phyloP scores from a whole-genome alignment of 1,139 yeast species.

The Lodderomyces parapsilosis region DNA sequence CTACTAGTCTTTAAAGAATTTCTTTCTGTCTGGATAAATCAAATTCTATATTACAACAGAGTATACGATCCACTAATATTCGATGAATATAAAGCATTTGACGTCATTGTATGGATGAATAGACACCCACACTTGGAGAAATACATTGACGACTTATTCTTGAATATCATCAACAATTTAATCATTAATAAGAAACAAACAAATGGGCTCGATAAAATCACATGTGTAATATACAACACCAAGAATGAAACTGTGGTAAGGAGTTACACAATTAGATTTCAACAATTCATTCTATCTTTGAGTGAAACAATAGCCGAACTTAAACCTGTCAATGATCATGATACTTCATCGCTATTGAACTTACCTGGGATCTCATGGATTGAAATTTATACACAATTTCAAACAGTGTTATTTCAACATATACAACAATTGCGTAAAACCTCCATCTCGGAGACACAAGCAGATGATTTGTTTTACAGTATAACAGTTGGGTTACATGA shows the following conservation, averaged over 20 bases:
- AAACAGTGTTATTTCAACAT: conserved; percentile 30
- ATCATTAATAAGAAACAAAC: conserved; percentile 10
- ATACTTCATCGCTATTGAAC: conserved; percentile 16
- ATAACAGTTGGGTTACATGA: conserved; percentile 29
- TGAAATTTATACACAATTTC: conserved; percentile 32
- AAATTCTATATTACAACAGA: conserved; percentile 43
- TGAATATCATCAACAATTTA: conserved; percentile 13
- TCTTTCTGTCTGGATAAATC: conserved; percentile 42
- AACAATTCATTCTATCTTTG: conserved; percentile 18
- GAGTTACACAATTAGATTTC: conserved; percentile 31
- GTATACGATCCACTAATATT: conserved; percentile 45
- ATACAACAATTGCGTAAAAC: conserved; percentile 23
- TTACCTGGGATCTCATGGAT: conserved; percentile 33
- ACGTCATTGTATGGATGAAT: conserved; percentile 35
- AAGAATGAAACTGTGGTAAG: conserved; percentile 18
- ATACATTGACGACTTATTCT: conserved; percentile 33
- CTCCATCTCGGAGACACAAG: not conserved
- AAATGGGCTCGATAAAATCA: conserved; percentile 12
- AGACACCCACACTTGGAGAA: conserved; percentile 43
- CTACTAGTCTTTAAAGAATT: conserved; percentile 38
- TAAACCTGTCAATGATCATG: conserved; percentile 6
- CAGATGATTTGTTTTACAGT: conserved; percentile 24
- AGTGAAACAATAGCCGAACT: conserved; percentile 12
- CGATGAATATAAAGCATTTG: conserved; percentile 36
- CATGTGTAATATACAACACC: conserved; percentile 22